These are phyloP conservation scores for Ceratobasidium sp. DNA, from an alignment of 1,284 basidiomycete species.

Conservation along the genomic window DNA sequence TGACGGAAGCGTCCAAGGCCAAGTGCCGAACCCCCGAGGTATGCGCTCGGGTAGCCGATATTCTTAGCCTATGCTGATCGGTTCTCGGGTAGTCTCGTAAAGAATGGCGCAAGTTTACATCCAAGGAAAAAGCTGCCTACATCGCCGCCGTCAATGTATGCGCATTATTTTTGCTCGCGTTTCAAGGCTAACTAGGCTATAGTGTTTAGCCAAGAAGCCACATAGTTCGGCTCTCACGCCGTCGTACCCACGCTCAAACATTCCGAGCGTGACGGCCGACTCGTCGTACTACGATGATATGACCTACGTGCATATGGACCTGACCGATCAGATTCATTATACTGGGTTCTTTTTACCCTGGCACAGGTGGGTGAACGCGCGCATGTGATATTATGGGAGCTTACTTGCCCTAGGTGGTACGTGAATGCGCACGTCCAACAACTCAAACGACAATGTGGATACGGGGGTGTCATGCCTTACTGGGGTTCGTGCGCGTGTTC, in stretches of 20 bases:
- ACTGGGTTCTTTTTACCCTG: conserved; percentile 30
- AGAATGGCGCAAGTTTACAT: conserved; percentile 16
- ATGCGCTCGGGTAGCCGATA: neutral
- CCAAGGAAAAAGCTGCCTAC: conserved; percentile 28
- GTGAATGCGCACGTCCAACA: conserved; percentile 24
- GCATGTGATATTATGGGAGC: neutral
- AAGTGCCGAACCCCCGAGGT: conserved; percentile 24
- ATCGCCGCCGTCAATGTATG: conserved; percentile 31
- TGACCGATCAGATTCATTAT: conserved; percentile 36
- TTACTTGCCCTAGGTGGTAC: conserved; percentile 24
- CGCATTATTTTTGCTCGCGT: neutral
- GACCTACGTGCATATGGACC: conserved; percentile 30
- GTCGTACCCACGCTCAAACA: conserved; percentile 23
- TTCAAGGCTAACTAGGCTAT: neutral
- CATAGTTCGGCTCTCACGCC: conserved; percentile 20
- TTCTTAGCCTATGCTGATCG: neutral
- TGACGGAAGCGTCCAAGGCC: neutral
- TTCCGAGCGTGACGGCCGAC: conserved; percentile 16
- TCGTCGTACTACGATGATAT: conserved; percentile 33
- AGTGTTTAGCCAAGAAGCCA: conserved; percentile 28
- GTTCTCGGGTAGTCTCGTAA: conserved; percentile 7
- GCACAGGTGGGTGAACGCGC: conserved; percentile 5
- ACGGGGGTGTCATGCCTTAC: conserved; percentile 28
- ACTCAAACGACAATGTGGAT: conserved; percentile 32
- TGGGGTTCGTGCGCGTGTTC: conserved; percentile 24